Evolutionary conservation across 2,329 filamentous ascomycete genomes (phyloP).

Genomic region (Parastagonospora nodorum): DNA sequence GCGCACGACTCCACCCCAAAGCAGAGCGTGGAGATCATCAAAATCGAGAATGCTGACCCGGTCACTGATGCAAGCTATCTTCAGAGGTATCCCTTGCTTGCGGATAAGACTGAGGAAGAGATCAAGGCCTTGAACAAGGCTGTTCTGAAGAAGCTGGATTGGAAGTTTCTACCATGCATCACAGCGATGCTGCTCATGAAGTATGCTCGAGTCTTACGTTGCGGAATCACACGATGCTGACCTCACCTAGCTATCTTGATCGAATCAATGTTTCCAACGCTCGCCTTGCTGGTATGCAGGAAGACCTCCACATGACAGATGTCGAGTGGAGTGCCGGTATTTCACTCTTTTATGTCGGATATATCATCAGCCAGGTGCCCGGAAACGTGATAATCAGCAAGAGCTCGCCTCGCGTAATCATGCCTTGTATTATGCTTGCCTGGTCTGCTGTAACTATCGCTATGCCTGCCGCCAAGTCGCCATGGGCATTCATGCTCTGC

Average conservation of each 20-base stretch:
- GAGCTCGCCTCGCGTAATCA: slow-evolving; percentile 37
- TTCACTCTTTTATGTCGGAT: slow-evolving; percentile 54
- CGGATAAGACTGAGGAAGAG: slow-evolving; percentile 15
- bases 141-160: slow-evolving; percentile 32
- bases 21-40: slow-evolving; percentile 6
- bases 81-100: slow-evolving; percentile 6
- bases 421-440: slow-evolving; percentile 49
- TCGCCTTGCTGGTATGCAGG: slow-evolving; percentile 46
- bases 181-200: slow-evolving; percentile 42
- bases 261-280: slow-evolving; percentile 50
- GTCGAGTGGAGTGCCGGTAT: slow-evolving; percentile 49
- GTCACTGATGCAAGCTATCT: slow-evolving; percentile 3
- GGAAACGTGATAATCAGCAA: slow-evolving; percentile 54
- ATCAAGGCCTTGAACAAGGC: slow-evolving; percentile 29
- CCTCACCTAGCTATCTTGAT: slow-evolving; percentile 43
- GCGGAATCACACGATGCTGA: neutral
- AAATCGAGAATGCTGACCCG: slow-evolving; percentile 2
- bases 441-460: slow-evolving; percentile 51
- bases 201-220: slow-evolving; percentile 9
- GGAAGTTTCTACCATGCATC: slow-evolving; percentile 37
- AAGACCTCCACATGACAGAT: slow-evolving; percentile 40
- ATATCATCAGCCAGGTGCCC: slow-evolving; percentile 53
- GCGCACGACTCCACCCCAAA: slow-evolving; percentile 1
- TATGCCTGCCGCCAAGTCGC: slow-evolving; percentile 48
- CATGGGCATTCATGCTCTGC: slow-evolving; percentile 42